A percentile compares a stretch with the other conserved stretches of the same genome.
These are phyloP conservation scores for Atkinsonella texensis DNA, from an alignment of 2,329 filamentous ascomycete genomes.

Conservation along the genomic window DNA sequence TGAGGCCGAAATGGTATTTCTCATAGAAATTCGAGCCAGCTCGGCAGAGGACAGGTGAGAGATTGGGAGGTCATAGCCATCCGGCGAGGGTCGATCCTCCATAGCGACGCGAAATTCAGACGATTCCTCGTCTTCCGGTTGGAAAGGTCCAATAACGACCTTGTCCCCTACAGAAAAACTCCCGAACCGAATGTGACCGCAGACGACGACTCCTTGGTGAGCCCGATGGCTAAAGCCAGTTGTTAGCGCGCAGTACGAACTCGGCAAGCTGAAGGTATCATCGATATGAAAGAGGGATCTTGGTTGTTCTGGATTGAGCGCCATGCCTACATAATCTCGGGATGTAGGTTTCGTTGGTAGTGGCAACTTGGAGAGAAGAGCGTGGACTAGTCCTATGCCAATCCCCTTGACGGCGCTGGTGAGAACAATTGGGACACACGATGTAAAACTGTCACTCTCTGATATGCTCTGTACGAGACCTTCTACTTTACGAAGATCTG, in stretches of 20 bases:
- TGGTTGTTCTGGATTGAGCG: constrained; percentile 47
- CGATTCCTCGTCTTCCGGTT: constrained; percentile 38
- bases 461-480: constrained; percentile 40
- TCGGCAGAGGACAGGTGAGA: constrained; percentile 43
- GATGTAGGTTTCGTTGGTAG: constrained; percentile 45
- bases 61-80: constrained; percentile 36
- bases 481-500: constrained; percentile 47
- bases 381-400: constrained; percentile 72
- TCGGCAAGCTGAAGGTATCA: constrained; percentile 69
- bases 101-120: constrained; percentile 19
- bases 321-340: constrained; percentile 41
- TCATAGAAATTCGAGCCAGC: constrained; percentile 38
- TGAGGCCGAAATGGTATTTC: constrained; percentile 39
- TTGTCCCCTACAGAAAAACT: constrained; percentile 65
- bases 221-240: constrained; percentile 8
- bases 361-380: constrained; percentile 65
- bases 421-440: constrained; percentile 69
- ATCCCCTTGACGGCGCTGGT: constrained; percentile 78
- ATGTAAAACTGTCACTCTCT: constrained; percentile 27
- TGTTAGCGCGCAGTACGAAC: constrained; percentile 33
- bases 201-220: constrained; percentile 60
- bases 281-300: constrained; percentile 75
- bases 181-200: constrained; percentile 74
- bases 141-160: constrained; percentile 70
- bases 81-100: constrained; percentile 35